A percentile compares a stretch with the other conserved stretches of the same genome.
These are phyloP conservation scores for Septoria petroselini DNA, from an alignment of 2,329 filamentous ascomycete genomes.

Conservation along the genomic window DNA sequence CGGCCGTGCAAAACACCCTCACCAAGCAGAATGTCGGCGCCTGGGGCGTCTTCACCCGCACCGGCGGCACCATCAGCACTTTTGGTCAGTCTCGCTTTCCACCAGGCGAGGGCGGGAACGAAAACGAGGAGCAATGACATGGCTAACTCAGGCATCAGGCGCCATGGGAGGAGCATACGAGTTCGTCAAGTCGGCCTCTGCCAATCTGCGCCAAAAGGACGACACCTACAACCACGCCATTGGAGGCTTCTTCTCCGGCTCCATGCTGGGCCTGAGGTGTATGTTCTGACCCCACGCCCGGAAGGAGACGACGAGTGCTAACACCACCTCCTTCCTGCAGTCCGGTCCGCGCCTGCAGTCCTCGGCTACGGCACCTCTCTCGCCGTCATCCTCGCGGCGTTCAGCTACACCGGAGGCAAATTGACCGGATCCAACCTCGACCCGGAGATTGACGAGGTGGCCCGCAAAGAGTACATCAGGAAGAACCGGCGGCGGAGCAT, in stretches of 20 bases:
- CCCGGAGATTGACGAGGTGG: slow-evolving; percentile 67
- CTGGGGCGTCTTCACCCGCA: slow-evolving; percentile 74
- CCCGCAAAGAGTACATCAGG: slow-evolving; percentile 70
- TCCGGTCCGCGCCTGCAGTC: slow-evolving; percentile 64
- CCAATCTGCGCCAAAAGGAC: slow-evolving; percentile 82
- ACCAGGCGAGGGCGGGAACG: background rate
- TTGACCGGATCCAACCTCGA: slow-evolving; percentile 55
- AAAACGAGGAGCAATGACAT: background rate
- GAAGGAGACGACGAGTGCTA: slow-evolving; percentile 14
- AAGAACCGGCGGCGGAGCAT: slow-evolving; percentile 70
- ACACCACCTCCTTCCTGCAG: slow-evolving; percentile 30
- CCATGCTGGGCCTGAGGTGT: slow-evolving; percentile 71
- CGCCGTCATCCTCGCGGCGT: slow-evolving; percentile 59
- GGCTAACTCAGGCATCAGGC: slow-evolving; percentile 49
- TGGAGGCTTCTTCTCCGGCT: slow-evolving; percentile 73
- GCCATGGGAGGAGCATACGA: slow-evolving; percentile 71
- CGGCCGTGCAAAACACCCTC: slow-evolving; percentile 82
- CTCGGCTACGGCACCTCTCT: slow-evolving; percentile 64
- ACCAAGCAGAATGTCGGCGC: slow-evolving; percentile 76
- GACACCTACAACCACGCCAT: slow-evolving; percentile 72
- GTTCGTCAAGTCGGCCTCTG: slow-evolving; percentile 71
- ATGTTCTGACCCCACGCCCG: slow-evolving; percentile 28
- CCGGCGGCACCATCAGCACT: slow-evolving; percentile 68
- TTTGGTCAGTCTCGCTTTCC: slow-evolving; percentile 64
- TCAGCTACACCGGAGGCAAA: slow-evolving; percentile 64